Percentiles rank a stretch among this genome's conserved stretches.
Conservation (phyloP, 2,329 filamentous ascomycete species). For the Cladobotryum mycophilum region DNA sequence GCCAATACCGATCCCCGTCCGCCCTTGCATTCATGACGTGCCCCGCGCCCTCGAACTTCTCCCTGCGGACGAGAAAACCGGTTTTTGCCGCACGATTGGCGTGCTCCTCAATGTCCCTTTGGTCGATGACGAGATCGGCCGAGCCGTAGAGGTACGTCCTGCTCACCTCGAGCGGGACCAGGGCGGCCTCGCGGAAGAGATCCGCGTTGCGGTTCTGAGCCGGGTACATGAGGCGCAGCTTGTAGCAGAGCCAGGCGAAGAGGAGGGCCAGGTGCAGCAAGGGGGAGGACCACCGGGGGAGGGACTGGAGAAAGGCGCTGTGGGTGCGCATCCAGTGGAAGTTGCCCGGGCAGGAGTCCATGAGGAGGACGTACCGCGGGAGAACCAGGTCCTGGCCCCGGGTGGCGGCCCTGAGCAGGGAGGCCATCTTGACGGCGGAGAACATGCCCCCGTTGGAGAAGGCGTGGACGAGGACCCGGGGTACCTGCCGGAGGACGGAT, state of each 20-base stretch:
- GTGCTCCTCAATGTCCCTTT: constrained; percentile 42
- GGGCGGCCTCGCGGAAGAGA: constrained; percentile 30
- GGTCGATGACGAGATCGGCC: constrained; percentile 41
- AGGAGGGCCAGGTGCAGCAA: constrained; percentile 29
- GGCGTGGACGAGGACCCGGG: constrained; percentile 39
- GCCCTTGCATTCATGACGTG: constrained; percentile 46
- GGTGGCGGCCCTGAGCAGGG: constrained; percentile 15
- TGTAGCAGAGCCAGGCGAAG: constrained; percentile 25
- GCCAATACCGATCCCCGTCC: constrained; percentile 46
- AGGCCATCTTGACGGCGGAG: constrained; percentile 31
- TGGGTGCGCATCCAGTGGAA: constrained; percentile 34
- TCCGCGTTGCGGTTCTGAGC: constrained; percentile 29
- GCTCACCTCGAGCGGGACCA: constrained; percentile 32
- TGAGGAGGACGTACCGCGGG: constrained; percentile 37
- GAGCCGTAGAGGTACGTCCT: constrained; percentile 48
- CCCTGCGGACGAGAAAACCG: constrained; percentile 37
- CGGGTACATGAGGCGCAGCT: constrained; percentile 23
- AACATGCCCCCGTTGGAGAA: constrained; percentile 49
- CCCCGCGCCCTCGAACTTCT: constrained; percentile 39
- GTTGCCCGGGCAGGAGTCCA: constrained; percentile 45
- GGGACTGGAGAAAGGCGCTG: constrained; percentile 31
- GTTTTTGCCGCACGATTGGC: constrained; percentile 32
- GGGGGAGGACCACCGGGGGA: constrained; percentile 29
- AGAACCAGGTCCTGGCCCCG: constrained; percentile 16
- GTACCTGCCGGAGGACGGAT: not conserved